Evolutionary conservation across 2,329 filamentous ascomycete genomes (phyloP), one percentile per base, ranked within the genome.

Genomic region (Colletotrichum sp.): DNA sequence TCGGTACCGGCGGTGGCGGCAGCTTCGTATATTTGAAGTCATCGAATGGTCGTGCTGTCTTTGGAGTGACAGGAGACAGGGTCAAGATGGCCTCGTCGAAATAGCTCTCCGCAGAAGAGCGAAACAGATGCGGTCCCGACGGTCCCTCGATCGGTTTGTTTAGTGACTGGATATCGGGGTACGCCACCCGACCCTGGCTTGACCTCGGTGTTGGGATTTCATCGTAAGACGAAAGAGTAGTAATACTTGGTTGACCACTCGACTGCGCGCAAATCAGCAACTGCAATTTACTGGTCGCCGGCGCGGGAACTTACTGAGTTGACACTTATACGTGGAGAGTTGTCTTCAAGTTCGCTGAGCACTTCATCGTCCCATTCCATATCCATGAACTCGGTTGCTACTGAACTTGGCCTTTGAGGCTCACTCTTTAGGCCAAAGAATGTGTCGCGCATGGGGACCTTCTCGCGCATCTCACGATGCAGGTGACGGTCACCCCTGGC

Each of bases 171-270:
- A 90, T 86, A 60, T 92, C 89, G 28, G 64, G 43, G 66, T 91
- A 95, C 32, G 88, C 88, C 77, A 89, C 89, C 76, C 91, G 89
- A 78, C 91, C 88, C 78, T 89, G 89, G 79, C 87, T 90, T 61
- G 94, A 94, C 77, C 91, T 90, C 22, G 96, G 96, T 30, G 96
- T 98, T 34, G 92, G 91, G 5, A 93, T 90, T 82, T 98, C 96
- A 81, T 97, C 95, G 80, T 94, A 96, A 2, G 95, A 96, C 8
- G 96, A 98, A 48, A 97, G 88, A 3, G 96, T 98, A 5, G 95
- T 96, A 82, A 96, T 92, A 87, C 95, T 97, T 75, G 91, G 92
- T 80, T 94, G 91, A 79, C 89, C 90, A 39, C 77, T 75, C 60
- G 78, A 79, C 78, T 79, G 27, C 64, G 72, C 28, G 60, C 60